Evolutionary conservation across 805 yeast species (phyloP), one percentile per base, ranked within the genome.

Genomic region (Kluyveromyces starmeri): DNA sequence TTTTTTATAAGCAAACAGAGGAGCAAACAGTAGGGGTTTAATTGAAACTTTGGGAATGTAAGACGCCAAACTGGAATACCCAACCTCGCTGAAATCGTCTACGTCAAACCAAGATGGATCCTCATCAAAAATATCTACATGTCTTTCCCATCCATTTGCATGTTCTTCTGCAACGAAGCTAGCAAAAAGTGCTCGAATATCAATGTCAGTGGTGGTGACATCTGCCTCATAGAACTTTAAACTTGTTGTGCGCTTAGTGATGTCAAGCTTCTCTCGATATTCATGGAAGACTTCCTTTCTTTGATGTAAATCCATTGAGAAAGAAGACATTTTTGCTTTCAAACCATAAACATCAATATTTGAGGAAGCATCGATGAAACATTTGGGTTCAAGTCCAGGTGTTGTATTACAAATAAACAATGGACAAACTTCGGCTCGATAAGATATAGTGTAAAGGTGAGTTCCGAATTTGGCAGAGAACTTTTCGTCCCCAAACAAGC

Each of bases 371-470:
- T 27, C 54, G 13, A 51, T 34, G n/a, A 37, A 15, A 10, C 36
- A 28, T 19, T 43, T 43, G 4, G 68, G 56, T 25, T 64, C 67
- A 34, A 58, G 38, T 24, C 61, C 63, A 20, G 77, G 66, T 48
- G 81, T 80, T 15, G 77, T 66, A 55, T 88, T 94, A 1, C 89
- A 67, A 9, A 89, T 61, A 44, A 74, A 83, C 12, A 92, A 61
- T 1, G 95, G 88, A 18, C 74, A 67, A 30, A 89, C 60, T 36
- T 71, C 70, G 26, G 94, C 77, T 42, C 73, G 77, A 52, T 84
- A 89, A 49, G 88, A 83, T 41, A 85, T 79, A 2, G 95, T 78
- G 44, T 66, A 73, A 26, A 88, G 61, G 53, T 79, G 83, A 32
- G 72, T 70, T 0, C 94, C 82, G 48, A 88, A 81, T 54, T 84